These are phyloP conservation scores for Jackrogersella minutella DNA, from an alignment of 495 filamentous ascomycete species.

Conservation along the genomic window DNA sequence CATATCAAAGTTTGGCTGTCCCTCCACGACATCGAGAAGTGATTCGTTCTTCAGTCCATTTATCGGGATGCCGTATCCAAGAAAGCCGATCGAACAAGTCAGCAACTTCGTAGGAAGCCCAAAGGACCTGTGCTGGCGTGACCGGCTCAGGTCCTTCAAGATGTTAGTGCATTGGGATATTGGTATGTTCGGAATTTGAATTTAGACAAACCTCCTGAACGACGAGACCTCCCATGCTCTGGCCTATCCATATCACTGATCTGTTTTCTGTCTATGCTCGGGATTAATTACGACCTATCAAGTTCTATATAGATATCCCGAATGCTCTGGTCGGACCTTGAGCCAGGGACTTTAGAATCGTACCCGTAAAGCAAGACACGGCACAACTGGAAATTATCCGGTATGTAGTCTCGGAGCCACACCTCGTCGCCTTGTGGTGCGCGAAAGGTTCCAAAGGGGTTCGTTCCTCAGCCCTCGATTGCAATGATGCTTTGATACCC, in stretches of 20 bases:
- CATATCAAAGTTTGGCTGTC: constrained; percentile 7
- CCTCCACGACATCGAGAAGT: background rate
- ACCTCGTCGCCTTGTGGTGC: background rate
- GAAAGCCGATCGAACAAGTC: background rate
- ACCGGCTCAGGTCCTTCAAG: background rate
- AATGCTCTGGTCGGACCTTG: background rate
- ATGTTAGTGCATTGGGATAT: background rate
- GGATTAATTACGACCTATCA: background rate
- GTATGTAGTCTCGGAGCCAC: constrained; percentile 6
- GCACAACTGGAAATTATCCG: background rate
- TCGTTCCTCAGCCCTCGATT: background rate
- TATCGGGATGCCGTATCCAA: background rate
- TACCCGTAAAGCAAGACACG: constrained; percentile 1
- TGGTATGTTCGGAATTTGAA: background rate
- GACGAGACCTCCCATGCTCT: constrained; percentile 1
- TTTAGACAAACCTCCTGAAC: background rate
- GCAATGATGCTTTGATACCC: background rate
- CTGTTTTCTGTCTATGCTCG: background rate
- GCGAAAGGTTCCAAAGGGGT: constrained; percentile 1
- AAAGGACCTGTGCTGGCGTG: background rate
- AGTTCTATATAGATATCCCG: background rate
- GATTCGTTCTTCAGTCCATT: constrained; percentile 2
- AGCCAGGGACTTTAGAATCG: background rate
- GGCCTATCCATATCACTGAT: constrained; percentile 4
- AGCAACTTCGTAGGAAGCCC: background rate